Evolutionary conservation across 2,329 filamentous ascomycete genomes (phyloP).

Genomic region (Huntiella decipiens): DNA sequence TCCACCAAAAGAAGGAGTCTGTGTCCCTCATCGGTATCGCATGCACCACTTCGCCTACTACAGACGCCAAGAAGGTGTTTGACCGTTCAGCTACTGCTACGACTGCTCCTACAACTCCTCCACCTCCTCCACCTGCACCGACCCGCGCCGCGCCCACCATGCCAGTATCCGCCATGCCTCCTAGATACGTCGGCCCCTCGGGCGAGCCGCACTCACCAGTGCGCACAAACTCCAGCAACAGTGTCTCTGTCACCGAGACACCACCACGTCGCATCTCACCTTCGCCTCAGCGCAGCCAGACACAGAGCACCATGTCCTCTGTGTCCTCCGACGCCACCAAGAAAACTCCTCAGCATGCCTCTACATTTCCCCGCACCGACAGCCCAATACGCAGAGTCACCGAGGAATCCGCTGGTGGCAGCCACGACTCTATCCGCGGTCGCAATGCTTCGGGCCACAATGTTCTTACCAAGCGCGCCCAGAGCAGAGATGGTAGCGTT

Average conservation of each 20-base stretch:
- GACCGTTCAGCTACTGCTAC: background rate
- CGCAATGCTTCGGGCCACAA: constrained; percentile 6
- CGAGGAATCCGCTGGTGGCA: background rate
- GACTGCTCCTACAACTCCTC: background rate
- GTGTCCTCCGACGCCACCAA: constrained; percentile 2
- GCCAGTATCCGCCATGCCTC: constrained; percentile 2
- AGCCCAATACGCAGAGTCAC: background rate
- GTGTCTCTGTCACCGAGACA: constrained; percentile 3
- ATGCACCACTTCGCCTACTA: constrained; percentile 4
- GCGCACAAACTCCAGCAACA: constrained; percentile 5
- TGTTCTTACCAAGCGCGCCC: constrained; percentile 5
- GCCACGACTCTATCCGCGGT: constrained; percentile 1
- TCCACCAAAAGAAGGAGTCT: background rate
- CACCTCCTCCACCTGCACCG: constrained; percentile 1
- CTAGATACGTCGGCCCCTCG: constrained; percentile 1
- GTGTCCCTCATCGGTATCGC: constrained; percentile 3
- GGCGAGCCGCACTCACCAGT: constrained; percentile 2
- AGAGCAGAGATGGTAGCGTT: background rate
- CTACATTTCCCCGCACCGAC: constrained; percentile 1
- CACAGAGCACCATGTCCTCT: constrained; percentile 9
- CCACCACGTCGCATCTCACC: constrained; percentile 6
- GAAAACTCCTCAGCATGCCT: background rate
- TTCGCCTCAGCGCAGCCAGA: constrained; percentile 6
- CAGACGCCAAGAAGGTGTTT: background rate
- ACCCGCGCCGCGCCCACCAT: constrained; percentile 6